Conservation (phyloP, 129 eudicot genomes). For the Solidago caesia region DNA sequence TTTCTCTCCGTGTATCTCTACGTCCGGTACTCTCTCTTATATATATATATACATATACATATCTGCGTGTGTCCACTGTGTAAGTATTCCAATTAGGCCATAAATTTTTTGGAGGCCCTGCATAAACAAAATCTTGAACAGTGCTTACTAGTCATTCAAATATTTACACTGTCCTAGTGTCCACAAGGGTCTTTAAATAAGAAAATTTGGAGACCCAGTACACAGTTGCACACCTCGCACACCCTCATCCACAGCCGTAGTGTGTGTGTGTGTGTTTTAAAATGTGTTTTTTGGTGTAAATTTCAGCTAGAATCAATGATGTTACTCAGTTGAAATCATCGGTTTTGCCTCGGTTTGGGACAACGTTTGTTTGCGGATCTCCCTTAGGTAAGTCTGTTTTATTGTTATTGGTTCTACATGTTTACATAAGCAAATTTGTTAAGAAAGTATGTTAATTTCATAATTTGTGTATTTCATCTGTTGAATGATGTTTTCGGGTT, state of each 20-base stretch:
- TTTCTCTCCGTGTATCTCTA: conserved; percentile 47
- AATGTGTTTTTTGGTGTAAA: conserved; percentile 8
- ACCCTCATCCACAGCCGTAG: too few species aligned
- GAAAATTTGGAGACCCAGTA: too few species aligned
- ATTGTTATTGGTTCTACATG: not conserved
- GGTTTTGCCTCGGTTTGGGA: conserved; percentile 28
- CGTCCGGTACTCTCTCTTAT: conserved; percentile 40
- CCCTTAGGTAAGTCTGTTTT: conserved; percentile 22
- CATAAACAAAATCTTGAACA: too few species aligned
- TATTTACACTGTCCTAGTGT: too few species aligned
- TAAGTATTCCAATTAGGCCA: too few species aligned
- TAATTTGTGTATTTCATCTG: not conserved
- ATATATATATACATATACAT: not conserved
- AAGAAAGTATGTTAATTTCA: not conserved
- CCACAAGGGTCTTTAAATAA: too few species aligned
- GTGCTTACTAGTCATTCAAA: too few species aligned
- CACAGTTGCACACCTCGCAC: too few species aligned
- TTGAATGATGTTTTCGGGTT: not conserved
- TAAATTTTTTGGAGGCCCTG: too few species aligned
- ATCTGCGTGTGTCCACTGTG: too few species aligned
- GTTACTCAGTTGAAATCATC: conserved; percentile 23
- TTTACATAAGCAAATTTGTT: not conserved
- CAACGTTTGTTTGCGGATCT: conserved; percentile 29
- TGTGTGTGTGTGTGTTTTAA: not conserved
- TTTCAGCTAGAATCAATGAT: conserved; percentile 26